These are phyloP conservation scores for Amphicarpaea edgeworthii DNA, from an alignment of 306 rosid genomes.

Conservation along the genomic window DNA sequence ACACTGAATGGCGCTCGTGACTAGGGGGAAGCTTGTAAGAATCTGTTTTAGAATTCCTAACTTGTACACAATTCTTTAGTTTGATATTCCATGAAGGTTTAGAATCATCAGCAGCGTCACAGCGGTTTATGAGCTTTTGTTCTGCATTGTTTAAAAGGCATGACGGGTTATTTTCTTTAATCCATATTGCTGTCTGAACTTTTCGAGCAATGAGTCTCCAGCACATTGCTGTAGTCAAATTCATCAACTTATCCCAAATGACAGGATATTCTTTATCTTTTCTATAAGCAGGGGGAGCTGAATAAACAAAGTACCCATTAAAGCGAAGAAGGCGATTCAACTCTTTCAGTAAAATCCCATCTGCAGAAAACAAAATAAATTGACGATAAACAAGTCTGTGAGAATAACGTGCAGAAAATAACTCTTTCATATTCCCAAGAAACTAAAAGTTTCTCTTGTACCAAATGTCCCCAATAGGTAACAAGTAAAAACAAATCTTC, in stretches of 20 bases:
- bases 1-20: slow-evolving; percentile 70
- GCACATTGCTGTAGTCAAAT: slow-evolving; percentile 89
- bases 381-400: not conserved
- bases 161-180: slow-evolving; percentile 67
- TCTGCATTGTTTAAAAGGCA: slow-evolving; percentile 67
- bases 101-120: slow-evolving; percentile 74
- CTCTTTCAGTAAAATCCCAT: slow-evolving; percentile 91
- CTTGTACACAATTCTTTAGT: slow-evolving; percentile 71
- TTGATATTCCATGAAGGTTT: slow-evolving; percentile 77
- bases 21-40: slow-evolving; percentile 66
- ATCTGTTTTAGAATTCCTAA: slow-evolving; percentile 50
- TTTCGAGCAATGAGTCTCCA: slow-evolving; percentile 88
- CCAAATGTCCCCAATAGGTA: no score
- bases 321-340: slow-evolving; percentile 77
- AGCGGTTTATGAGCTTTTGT: slow-evolving; percentile 62
- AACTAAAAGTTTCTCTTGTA: no score
- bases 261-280: slow-evolving; percentile 75
- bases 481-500: not conserved
- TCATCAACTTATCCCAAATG: slow-evolving; percentile 85
- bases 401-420: not conserved
- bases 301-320: slow-evolving; percentile 87
- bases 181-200: slow-evolving; percentile 98
- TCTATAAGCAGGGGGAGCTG: slow-evolving; percentile 92
- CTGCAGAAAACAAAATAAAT: slow-evolving; percentile 57
- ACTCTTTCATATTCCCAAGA: no score